These are phyloP conservation scores for Hortaea werneckii DNA, from an alignment of 2,329 filamentous ascomycete species.

Conservation along the genomic window DNA sequence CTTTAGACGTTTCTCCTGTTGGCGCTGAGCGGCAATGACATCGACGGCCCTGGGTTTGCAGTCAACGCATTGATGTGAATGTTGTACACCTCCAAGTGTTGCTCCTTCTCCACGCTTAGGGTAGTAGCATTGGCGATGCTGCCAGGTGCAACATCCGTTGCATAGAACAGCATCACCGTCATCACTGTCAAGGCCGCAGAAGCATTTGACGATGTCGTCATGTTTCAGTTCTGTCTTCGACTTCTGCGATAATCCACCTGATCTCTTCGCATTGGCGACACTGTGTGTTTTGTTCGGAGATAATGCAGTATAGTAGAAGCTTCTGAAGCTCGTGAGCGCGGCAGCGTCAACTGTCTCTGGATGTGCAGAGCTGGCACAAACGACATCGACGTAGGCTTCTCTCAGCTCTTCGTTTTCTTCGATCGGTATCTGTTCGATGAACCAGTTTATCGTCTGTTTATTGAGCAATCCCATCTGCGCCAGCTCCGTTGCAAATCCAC, in stretches of 20 bases:
- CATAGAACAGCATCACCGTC: constrained; percentile 96
- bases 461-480: constrained; percentile 29
- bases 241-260: background rate
- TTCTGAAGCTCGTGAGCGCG: background rate
- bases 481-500: constrained; percentile 32
- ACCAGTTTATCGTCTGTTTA: constrained; percentile 31
- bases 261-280: background rate
- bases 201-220: constrained; percentile 45
- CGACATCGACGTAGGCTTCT: constrained; percentile 23
- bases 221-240: background rate
- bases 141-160: constrained; percentile 92
- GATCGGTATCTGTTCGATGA: constrained; percentile 28
- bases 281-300: background rate
- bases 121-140: constrained; percentile 96
- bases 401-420: constrained; percentile 26
- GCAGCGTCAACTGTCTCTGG: background rate
- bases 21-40: constrained; percentile 55
- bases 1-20: constrained; percentile 7
- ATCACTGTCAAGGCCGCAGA: constrained; percentile 84
- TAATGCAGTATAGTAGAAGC: background rate
- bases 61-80: constrained; percentile 81
- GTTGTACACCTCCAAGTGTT: constrained; percentile 51
- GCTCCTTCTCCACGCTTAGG: constrained; percentile 51
- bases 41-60: constrained; percentile 73
- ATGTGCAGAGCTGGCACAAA: background rate